Base-by-base conservation (phyloP, 192 early-diverging fungal species). In the Mortierella alpina region DNA sequence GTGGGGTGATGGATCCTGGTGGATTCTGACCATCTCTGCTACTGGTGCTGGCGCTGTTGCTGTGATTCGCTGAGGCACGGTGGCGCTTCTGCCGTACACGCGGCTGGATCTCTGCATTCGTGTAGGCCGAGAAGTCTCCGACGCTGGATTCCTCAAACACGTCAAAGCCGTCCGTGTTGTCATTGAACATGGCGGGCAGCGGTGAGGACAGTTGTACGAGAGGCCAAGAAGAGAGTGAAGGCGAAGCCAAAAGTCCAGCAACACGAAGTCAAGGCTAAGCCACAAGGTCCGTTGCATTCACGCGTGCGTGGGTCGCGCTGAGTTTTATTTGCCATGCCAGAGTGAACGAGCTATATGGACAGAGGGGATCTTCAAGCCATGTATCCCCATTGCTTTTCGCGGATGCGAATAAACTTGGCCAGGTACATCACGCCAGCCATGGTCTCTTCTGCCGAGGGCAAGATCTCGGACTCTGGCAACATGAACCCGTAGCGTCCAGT, bases 401-500 rank as follows among this genome's bases (percentile, higher is more conserved):
- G 77, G 10, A 42, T 64, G 40, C 77, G 69, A 41, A 85, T 85
- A 67, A 82, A 85, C 23, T 68, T 61, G 18, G 79, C 74, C 5
- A 85, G 57, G 15, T 70, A 60, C 20, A 73, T 20, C 9, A 87
- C 70, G 39, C 59, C 83, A 1, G 85, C 82, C n/a, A 72, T 39
- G 18, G 75, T 84, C 40, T 88, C 87, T 59, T 88, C 75, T 0
- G 70, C 82, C 11, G 70, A 82, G 0, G 87, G 83, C 31, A 85
- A 13, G 56, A 88, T 87, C 70, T 87, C 75, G 13, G 57, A 22
- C 44, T 84, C 80, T 10, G 87, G 87, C 13, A 88, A 46, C 17
- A 88, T 52, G 66, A 88, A 88, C 6, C 87, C 87, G 57, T 84
- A 72, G 5, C 59, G 71, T 10, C 83, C 86, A 0, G 65, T 81